Conservation (phyloP, 768 basidiomycete species). For the Pleurotus tuber-regium region DNA sequence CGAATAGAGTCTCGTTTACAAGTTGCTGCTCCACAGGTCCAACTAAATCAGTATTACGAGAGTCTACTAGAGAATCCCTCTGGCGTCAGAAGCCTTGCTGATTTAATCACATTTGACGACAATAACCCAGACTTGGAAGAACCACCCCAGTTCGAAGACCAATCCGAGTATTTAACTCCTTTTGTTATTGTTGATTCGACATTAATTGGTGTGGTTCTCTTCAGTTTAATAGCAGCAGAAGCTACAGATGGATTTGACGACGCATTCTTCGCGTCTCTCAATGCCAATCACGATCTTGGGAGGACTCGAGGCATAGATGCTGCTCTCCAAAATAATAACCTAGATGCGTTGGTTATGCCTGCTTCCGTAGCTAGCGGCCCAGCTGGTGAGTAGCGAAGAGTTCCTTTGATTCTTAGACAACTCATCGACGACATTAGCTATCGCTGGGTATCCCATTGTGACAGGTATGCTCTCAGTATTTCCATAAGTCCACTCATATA, state of each 20-base stretch:
- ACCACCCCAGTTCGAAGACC: constrained; percentile 35
- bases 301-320: constrained; percentile 54
- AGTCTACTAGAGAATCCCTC: constrained; percentile 50
- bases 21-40: too few relatives aligned
- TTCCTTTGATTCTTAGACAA: not conserved
- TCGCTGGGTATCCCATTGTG: constrained; percentile 59
- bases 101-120: constrained; percentile 56
- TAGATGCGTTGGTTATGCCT: constrained; percentile 55
- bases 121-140: constrained; percentile 50
- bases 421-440: constrained; percentile 32
- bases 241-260: constrained; percentile 41
- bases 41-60: constrained; percentile 47
- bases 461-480: not conserved
- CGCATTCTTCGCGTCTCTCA: constrained; percentile 41
- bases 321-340: constrained; percentile 39
- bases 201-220: too few relatives aligned
- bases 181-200: not conserved
- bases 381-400: constrained; percentile 26
- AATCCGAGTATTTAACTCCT: constrained; percentile 29
- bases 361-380: constrained; percentile 37
- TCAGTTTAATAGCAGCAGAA: constrained; percentile 35
- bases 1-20: too few relatives aligned
- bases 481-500: not conserved
- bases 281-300: constrained; percentile 44
- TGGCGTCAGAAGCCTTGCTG: constrained; percentile 52